These are phyloP conservation scores for Nitzschia sp. DNA, from an alignment of 108 stramenopile species.

Conservation along the genomic window DNA sequence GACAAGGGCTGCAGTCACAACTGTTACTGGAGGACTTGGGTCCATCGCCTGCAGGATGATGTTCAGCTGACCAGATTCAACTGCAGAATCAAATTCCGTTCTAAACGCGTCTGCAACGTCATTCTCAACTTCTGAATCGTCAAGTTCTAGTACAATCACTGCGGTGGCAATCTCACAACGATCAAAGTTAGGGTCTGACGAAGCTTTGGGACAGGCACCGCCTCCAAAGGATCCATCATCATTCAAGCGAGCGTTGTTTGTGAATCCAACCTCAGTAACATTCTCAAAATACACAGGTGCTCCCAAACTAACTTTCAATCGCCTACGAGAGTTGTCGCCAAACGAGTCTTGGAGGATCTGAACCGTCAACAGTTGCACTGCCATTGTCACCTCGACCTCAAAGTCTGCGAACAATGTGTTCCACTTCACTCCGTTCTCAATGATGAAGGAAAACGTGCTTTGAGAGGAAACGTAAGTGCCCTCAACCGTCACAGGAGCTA, in stretches of 20 bases:
- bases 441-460: background rate
- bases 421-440: background rate
- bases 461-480: background rate
- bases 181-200: background rate
- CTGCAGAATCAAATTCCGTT: no score
- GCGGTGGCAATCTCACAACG: background rate
- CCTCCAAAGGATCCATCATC: background rate
- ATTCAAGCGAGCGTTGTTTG: background rate
- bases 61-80: no score
- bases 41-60: no score
- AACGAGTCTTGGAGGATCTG: background rate
- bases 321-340: background rate
- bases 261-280: background rate
- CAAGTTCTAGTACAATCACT: background rate
- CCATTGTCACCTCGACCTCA: background rate
- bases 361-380: background rate
- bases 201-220: background rate
- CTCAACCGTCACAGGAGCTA: no score
- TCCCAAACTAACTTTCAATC: background rate
- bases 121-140: background rate
- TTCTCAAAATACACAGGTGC: background rate
- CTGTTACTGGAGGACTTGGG: no score
- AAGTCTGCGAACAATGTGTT: background rate
- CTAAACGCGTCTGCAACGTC: no score
- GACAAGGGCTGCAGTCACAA: no score